Percentiles rank a stretch among this genome's conserved stretches.
Conservation (phyloP, 192 early-diverging fungal species). For the Coemansia interrupta region DNA sequence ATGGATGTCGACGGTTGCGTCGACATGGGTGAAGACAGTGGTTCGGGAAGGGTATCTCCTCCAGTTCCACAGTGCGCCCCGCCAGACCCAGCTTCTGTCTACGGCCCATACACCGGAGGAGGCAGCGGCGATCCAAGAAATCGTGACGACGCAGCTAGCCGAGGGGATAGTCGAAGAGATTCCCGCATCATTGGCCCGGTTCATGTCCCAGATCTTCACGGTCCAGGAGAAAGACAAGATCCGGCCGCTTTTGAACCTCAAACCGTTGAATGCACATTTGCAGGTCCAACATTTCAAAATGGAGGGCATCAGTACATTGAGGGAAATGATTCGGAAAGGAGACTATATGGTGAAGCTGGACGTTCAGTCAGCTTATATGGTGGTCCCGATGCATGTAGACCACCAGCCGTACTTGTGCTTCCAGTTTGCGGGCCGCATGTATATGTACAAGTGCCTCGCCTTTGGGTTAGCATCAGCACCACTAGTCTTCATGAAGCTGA, state of each 20-base stretch:
- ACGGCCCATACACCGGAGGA: neutral
- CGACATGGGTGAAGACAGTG: neutral
- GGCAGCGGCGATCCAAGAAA: neutral
- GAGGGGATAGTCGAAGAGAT: neutral
- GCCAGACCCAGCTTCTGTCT: neutral
- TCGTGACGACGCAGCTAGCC: neutral
- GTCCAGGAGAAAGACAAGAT: constrained; percentile 5
- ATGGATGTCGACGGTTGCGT: neutral
- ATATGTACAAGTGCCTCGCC: no score
- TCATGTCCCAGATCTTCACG: neutral
- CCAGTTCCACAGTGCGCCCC: neutral
- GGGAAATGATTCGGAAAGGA: neutral
- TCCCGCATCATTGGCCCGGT: neutral
- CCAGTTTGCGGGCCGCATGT: no score
- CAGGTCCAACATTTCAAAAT: neutral
- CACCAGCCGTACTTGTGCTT: no score
- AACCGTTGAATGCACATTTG: neutral
- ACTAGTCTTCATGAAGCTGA: no score
- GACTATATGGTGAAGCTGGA: constrained; percentile 5
- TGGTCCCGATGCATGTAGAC: no score
- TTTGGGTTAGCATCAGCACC: no score
- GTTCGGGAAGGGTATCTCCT: neutral
- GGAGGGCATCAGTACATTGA: neutral
- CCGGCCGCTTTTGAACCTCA: neutral
- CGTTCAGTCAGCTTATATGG: neutral